Percentiles rank a stretch among this genome's conserved stretches.
Evolutionary conservation across 164 flowering plant species (phyloP).

Genomic region (Vitis vinifera): DNA sequence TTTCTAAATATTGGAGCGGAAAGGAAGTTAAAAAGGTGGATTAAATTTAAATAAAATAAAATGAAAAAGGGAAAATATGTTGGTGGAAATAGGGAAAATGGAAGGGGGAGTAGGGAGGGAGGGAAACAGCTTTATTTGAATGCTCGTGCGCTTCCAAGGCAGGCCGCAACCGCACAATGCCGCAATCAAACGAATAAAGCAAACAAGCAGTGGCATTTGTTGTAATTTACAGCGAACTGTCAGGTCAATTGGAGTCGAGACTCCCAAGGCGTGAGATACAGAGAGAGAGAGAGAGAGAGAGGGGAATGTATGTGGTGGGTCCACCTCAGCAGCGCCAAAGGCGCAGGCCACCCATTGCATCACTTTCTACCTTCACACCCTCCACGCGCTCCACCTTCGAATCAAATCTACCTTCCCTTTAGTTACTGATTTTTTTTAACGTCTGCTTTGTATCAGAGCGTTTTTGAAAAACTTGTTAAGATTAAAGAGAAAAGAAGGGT

Average conservation of each 20-base stretch:
- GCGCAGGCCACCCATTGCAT: slow-evolving; percentile 22
- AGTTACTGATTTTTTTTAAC: too few relatives aligned
- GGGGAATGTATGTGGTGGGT: slow-evolving; percentile 23
- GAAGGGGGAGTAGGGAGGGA: too few relatives aligned
- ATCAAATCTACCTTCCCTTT: not conserved
- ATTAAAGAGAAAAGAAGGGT: too few relatives aligned
- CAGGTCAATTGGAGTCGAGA: slow-evolving; percentile 7
- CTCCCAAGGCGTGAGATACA: slow-evolving; percentile 7
- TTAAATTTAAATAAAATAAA: too few relatives aligned
- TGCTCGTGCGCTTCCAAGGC: slow-evolving; percentile 15
- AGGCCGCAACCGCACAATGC: too few relatives aligned
- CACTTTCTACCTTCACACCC: not conserved
- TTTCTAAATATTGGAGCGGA: too few relatives aligned
- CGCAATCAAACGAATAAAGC: too few relatives aligned
- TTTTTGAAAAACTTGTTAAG: too few relatives aligned
- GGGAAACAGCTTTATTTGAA: slow-evolving; percentile 11
- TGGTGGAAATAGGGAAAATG: too few relatives aligned
- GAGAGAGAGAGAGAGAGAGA: not conserved
- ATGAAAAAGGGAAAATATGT: too few relatives aligned
- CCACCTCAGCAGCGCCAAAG: slow-evolving; percentile 25
- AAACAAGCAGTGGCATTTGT: not conserved
- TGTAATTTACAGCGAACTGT: not conserved
- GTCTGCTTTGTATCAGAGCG: too few relatives aligned
- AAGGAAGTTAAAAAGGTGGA: too few relatives aligned
- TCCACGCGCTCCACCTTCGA: not conserved